Base-by-base conservation (phyloP, 2,329 filamentous ascomycete genomes). In the Trichoderma aggressivum region DNA sequence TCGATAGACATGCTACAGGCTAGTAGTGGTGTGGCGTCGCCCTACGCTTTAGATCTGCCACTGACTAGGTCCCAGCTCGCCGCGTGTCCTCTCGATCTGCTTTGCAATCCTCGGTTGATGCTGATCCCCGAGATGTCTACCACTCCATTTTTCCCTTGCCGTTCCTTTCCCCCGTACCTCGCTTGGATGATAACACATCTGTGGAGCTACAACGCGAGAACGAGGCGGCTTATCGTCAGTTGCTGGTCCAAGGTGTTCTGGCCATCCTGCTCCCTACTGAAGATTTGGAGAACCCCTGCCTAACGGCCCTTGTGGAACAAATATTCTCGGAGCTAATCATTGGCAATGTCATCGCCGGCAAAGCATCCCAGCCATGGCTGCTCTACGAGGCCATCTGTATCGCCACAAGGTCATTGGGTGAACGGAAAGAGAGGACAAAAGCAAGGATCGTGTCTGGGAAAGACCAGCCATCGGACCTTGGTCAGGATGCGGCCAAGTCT, bases 251-350 rank as follows among this genome's bases (percentile, higher is more conserved):
- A 78, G 93, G 91, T 34, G 86, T 94, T 47, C 84, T 99, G 73
- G 91, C 93, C 28, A 86, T 97, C 66, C 87, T 99, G 18, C 86
- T 99, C 24, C 96, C 96, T 11, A 96, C 94, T 18, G 95, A 98
- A 77, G 95, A 98, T 79, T 85, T 98, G 50, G 90, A 95, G 77
- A 98, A 97, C 79, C 89, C 89, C 68, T 97, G 93, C 79, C 85
- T 98, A 76, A 91, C 92, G 70, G 88, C 93, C 43, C 85, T 99
- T 73, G 91, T 98, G 73, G 90, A 90, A 69, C 94, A 98, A 81
- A 92, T 98, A 74, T 86, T 98, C 73, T 93, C 94, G 7, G 94
- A 98, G 81, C 90, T 97, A 79, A 93, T 98, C 73, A 86, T 99
- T 74, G 93, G 93, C 73, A 94, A 93, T 75, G 87, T 92, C 71